Percentiles rank a stretch among this genome's conserved stretches.
phyloP scores from a whole-genome alignment of 106 monocot species.

The Platanthera zijinensis region DNA sequence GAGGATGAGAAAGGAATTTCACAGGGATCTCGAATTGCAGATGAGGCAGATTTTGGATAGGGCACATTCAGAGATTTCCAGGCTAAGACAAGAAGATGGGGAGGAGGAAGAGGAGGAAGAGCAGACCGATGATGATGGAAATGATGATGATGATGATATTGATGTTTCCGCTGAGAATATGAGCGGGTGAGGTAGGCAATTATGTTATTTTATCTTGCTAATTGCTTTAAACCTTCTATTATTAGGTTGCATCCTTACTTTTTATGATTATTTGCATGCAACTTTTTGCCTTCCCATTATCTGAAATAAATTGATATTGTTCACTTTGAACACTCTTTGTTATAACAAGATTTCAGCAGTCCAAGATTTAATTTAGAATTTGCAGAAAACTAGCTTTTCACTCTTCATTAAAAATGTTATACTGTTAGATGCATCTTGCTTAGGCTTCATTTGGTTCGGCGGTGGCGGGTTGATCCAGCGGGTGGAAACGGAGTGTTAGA shows the following conservation, averaged over 20 bases:
- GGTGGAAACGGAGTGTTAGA: too few species aligned
- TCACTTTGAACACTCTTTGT: neutral
- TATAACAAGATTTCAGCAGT: neutral
- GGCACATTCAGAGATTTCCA: slow-evolving; percentile 66
- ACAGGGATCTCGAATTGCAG: slow-evolving; percentile 69
- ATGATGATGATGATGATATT: slow-evolving; percentile 23
- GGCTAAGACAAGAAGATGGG: slow-evolving; percentile 40
- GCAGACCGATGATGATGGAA: slow-evolving; percentile 9
- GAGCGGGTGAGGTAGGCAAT: slow-evolving; percentile 38
- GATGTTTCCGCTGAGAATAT: slow-evolving; percentile 43
- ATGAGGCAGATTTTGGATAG: slow-evolving; percentile 77
- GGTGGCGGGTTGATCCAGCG: too few species aligned
- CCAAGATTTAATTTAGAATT: neutral
- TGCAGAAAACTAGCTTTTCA: neutral
- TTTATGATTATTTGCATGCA: neutral
- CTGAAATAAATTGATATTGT: neutral
- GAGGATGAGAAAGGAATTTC: slow-evolving; percentile 81
- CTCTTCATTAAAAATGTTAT: neutral
- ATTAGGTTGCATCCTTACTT: neutral
- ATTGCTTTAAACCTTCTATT: neutral
- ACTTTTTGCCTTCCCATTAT: neutral
- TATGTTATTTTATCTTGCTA: neutral
- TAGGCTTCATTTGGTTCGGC: too few species aligned
- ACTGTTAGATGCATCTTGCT: neutral
- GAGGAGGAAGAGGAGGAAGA: slow-evolving; percentile 33